phyloP scores from a whole-genome alignment of 1,139 yeast species.

The Taphrina deformans region DNA sequence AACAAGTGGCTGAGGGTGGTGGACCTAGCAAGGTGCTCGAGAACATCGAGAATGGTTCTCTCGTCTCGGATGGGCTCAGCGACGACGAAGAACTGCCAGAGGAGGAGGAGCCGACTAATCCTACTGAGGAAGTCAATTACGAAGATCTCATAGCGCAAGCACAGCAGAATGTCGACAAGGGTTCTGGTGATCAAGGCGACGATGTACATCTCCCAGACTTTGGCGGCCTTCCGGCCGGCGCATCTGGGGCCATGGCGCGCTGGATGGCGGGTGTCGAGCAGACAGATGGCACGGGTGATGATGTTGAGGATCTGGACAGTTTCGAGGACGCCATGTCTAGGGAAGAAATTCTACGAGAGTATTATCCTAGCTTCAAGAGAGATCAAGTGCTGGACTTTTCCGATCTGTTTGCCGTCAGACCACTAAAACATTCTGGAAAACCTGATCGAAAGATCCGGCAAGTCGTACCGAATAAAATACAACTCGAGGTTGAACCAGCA shows the following conservation, averaged over 20 bases:
- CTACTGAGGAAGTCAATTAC: conserved; percentile 38
- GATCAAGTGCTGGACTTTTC: conserved; percentile 65
- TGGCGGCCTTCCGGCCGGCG: conserved; percentile 29
- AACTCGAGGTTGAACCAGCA: conserved; percentile 55
- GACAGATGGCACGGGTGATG: conserved; percentile 23
- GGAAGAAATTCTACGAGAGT: conserved; percentile 44
- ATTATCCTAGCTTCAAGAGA: conserved; percentile 64
- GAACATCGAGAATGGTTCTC: neutral
- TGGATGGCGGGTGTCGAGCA: conserved; percentile 41
- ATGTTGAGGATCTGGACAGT: conserved; percentile 41
- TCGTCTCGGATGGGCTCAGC: conserved; percentile 21
- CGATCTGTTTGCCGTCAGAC: conserved; percentile 63
- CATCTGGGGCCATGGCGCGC: conserved; percentile 40
- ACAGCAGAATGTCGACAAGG: conserved; percentile 40
- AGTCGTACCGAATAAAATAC: conserved; percentile 55
- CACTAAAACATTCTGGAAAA: conserved; percentile 56
- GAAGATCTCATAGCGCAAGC: conserved; percentile 42
- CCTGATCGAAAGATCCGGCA: conserved; percentile 59
- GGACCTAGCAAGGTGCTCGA: neutral
- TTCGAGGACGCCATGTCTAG: conserved; percentile 45
- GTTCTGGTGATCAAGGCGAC: conserved; percentile 30
- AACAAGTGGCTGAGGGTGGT: neutral
- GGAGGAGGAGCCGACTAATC: conserved; percentile 46
- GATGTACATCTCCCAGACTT: conserved; percentile 25
- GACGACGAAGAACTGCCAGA: conserved; percentile 45